Evolutionary conservation across 2,329 filamentous ascomycete genomes (phyloP), one percentile per base, ranked within the genome.

Genomic region (Aspergillus intermedius): DNA sequence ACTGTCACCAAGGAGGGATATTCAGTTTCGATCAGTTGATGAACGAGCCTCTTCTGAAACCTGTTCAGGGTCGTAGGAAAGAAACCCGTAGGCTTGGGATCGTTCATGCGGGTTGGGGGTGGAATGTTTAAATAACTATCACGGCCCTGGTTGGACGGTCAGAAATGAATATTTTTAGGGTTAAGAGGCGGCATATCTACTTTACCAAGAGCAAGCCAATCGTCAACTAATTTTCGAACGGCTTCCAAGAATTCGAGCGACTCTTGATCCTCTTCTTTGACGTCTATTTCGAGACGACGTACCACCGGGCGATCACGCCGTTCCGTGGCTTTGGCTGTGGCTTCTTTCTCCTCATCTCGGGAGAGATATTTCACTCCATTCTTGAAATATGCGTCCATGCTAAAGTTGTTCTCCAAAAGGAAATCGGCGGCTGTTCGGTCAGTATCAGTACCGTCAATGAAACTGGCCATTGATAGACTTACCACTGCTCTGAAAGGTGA

Each of bases 21-120:
- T 54, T 86, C 82, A 12, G 75, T 76, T 10, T 80, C 74, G n/a
- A 87, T 74, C 10, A 86, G 70, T 56, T 86, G 82, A 59, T 87
- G 80, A 1, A 87, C 75, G 5, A 87, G 71, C 30, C 81, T 74
- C 61, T 83, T 81, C 60, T 87, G 82, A 56, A 79, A 86, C 0
- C 75, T 73, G 51, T 75, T 81, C 22, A 83, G 60, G 1, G 48
- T 49, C 4, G 45, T 49, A n/a, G 65, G 62, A 37, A 66, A 52
- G 10, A 47, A 47, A 10, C 45, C 51, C 32, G 51, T 39, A 7
- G 45, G 47, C 2, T 47, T 47, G 15, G 58, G 13, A 53, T 63
- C 42, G 22, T 51, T 55, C 47, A 46, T 40, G 10, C 41, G 35
- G 10, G 52, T 54, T 3, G 67, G 58, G 12, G 66, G 65, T 3